phyloP scores from a whole-genome alignment of 331 rosid genomes.

The Malus hybrid region DNA sequence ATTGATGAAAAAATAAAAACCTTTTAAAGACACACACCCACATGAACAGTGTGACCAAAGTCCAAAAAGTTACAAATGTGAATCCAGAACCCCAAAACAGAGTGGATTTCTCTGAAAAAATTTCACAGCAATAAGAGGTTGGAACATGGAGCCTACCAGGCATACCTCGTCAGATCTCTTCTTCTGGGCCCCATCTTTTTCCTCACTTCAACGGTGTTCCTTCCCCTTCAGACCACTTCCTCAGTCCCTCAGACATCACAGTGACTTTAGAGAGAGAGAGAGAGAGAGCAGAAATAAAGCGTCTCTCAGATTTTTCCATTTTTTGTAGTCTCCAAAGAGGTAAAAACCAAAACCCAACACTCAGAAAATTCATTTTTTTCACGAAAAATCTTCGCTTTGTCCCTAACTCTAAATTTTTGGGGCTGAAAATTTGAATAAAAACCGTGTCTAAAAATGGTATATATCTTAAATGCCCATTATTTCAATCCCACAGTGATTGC shows the following conservation, averaged over 20 bases:
- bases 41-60: neutral
- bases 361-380: slow-evolving; percentile 22
- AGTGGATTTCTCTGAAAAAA: slow-evolving; percentile 16
- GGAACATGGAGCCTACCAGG: slow-evolving; percentile 59
- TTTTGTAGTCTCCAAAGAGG: slow-evolving; percentile 17
- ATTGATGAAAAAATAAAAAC: neutral
- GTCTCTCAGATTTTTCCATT: slow-evolving; percentile 17
- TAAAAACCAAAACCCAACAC: slow-evolving; percentile 9
- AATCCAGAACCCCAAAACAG: slow-evolving; percentile 38
- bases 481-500: slow-evolving; percentile 12
- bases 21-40: slow-evolving; percentile 4
- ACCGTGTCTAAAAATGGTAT: slow-evolving; percentile 12
- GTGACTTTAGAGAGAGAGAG: slow-evolving; percentile 16
- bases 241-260: slow-evolving; percentile 31
- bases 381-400: slow-evolving; percentile 18
- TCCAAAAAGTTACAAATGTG: slow-evolving; percentile 15
- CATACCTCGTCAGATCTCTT: slow-evolving; percentile 61
- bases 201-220: slow-evolving; percentile 39
- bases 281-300: neutral
- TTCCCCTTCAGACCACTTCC: slow-evolving; percentile 39
- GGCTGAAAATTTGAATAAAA: neutral
- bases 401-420: neutral
- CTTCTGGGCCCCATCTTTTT: slow-evolving; percentile 47
- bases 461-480: neutral
- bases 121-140: neutral